Evolutionary conservation across 768 basidiomycete genomes (phyloP), one percentile per base, ranked within the genome.

Genomic region (Galerina sulciceps): DNA sequence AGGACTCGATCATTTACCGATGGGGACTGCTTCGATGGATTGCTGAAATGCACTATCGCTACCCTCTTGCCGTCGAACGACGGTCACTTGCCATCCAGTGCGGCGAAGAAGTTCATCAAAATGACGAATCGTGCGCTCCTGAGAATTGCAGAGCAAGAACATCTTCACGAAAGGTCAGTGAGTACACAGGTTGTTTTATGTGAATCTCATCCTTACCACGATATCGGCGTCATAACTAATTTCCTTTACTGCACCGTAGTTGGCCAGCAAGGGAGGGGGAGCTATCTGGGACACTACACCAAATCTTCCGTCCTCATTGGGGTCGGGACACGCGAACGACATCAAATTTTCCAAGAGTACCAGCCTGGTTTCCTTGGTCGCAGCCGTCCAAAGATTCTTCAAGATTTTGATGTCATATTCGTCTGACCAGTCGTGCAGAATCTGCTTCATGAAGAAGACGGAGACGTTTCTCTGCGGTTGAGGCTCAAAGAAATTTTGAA

Each of bases 371-470:
- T 65, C 43, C 0, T 74, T 64, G 0, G 46, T 54, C 0, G 81
- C 78, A 0, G 75, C 79, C 2, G 58, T 68, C 41, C 77, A 69
- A 10, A 82, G 68, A 2, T 74, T 67, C 4, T 58, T 56, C 13
- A 83, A 67, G 58, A 82, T 77, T 42, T 73, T 74, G 44, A 67
- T 48, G 18, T 66, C 67, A 57, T 73, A 72, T 42, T 64, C 69
- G 61, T 87, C 84, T 0, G 86, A 79, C 87, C 88, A 89, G 64
- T 89, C 85, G 61, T 88, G 88, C 43, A 86, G 74, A 45, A 88
- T 79, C 10, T 81, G 79, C 43, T 85, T 80, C 17, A 89, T 66
- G 9, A 88, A 64, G 67, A 83, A 89, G 15, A 87, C 79, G 22
- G 69, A 57, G 0, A 82, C 80, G 69, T 80, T 63, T 56, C 62